Percentiles rank a stretch among this genome's conserved stretches.
These are phyloP conservation scores for Penicillium italicum DNA, from an alignment of 2,329 filamentous ascomycete genomes.

Conservation along the genomic window DNA sequence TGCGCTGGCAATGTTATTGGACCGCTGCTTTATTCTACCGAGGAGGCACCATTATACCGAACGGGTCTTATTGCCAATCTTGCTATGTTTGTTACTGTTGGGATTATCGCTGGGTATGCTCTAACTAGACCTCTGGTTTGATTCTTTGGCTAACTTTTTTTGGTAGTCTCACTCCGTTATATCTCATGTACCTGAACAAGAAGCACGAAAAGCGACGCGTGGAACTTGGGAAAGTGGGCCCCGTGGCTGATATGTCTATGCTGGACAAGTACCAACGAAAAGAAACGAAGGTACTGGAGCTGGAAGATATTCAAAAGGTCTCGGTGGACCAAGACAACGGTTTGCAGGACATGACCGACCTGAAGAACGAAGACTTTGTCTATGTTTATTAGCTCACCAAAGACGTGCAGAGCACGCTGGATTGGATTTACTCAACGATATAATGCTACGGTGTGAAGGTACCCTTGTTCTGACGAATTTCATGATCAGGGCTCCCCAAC, in stretches of 20 bases:
- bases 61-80: conserved; percentile 34
- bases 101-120: conserved; percentile 23
- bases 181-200: conserved; percentile 31
- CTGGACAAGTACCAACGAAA: conserved; percentile 21
- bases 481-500: no score
- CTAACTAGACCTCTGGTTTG: background rate
- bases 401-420: background rate
- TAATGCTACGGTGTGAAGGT: no score
- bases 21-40: conserved; percentile 34
- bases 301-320: conserved; percentile 9
- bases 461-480: no score
- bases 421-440: background rate
- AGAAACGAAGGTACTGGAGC: conserved; percentile 5
- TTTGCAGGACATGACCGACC: conserved; percentile 10
- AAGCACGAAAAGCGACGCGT: conserved; percentile 30
- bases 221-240: conserved; percentile 30
- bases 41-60: conserved; percentile 35
- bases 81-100: conserved; percentile 34
- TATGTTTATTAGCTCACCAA: conserved; percentile 9
- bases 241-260: conserved; percentile 35
- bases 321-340: conserved; percentile 9
- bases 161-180: conserved; percentile 28
- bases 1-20: conserved; percentile 39
- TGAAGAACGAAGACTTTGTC: conserved; percentile 13
- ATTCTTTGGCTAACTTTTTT: background rate